These are phyloP conservation scores for Echinosophora koreensis DNA, from an alignment of 306 rosid species.

Conservation along the genomic window DNA sequence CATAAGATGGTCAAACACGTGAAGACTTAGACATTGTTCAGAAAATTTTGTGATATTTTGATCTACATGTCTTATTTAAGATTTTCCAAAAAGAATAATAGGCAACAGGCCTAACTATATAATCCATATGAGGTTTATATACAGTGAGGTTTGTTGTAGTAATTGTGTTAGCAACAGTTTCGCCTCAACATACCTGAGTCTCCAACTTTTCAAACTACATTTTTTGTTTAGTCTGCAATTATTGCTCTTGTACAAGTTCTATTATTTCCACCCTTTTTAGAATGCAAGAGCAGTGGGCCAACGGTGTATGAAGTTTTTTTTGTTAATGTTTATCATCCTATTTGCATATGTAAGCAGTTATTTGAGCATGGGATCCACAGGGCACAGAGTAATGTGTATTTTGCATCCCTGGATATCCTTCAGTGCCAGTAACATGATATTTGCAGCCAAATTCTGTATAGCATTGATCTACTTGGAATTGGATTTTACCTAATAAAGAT, in stretches of 20 bases:
- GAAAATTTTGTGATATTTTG: slow-evolving; percentile 48
- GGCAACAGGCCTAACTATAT: slow-evolving; percentile 53
- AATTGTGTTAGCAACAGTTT: slow-evolving; percentile 54
- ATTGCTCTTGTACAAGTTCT: not conserved
- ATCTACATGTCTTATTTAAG: slow-evolving; percentile 41
- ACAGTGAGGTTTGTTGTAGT: slow-evolving; percentile 50
- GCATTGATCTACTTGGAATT: too few species aligned
- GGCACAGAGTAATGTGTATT: too few species aligned
- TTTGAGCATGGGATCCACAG: not conserved
- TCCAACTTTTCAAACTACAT: slow-evolving; percentile 40
- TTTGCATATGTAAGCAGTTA: not conserved
- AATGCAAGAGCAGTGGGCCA: slow-evolving; percentile 20
- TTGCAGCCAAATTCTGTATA: too few species aligned
- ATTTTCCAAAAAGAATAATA: slow-evolving; percentile 53
- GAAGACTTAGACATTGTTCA: slow-evolving; percentile 52
- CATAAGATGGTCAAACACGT: slow-evolving; percentile 49
- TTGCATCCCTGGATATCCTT: too few species aligned
- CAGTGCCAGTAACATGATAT: too few species aligned
- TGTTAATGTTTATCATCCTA: not conserved
- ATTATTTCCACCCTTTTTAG: slow-evolving; percentile 16
- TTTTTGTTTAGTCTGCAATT: slow-evolving; percentile 49
- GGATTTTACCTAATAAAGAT: too few species aligned
- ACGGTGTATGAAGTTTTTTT: not conserved
- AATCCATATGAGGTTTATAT: slow-evolving; percentile 41
- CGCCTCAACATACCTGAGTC: slow-evolving; percentile 48